Conservation (phyloP, 176 grass and related monocot genomes). For the Triticum urartu region DNA sequence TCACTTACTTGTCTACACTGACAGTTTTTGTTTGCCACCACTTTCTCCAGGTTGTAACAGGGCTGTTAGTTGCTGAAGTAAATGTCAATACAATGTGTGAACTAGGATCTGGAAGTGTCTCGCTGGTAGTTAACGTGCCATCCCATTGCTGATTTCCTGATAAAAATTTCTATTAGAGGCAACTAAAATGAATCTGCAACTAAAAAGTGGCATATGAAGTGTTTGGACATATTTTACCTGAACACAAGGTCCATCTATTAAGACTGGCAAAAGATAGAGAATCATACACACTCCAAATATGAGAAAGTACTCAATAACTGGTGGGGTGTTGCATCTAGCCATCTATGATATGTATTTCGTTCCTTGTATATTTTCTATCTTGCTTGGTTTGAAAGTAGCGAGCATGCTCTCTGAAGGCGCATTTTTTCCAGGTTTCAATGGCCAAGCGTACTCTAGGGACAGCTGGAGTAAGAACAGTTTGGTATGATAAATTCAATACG, state of each 20-base stretch:
- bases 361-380: not conserved
- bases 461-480: slow-evolving; percentile 71
- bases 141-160: not conserved
- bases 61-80: slow-evolving; percentile 91
- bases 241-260: not conserved
- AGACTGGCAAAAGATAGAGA: slow-evolving; percentile 10
- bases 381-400: not conserved
- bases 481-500: slow-evolving; percentile 56
- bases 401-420: not conserved
- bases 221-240: not conserved
- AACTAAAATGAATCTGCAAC: not conserved
- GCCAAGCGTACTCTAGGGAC: slow-evolving; percentile 82
- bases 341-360: not conserved
- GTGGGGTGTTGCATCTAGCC: not conserved
- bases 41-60: slow-evolving; percentile 84
- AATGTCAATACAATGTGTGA: slow-evolving; percentile 99
- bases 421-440: slow-evolving; percentile 84
- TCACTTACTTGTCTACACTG: not conserved
- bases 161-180: not conserved
- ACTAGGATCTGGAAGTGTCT: slow-evolving; percentile 91
- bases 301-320: not conserved
- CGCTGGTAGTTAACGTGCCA: slow-evolving; percentile 56
- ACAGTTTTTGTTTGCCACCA: slow-evolving; percentile 15
- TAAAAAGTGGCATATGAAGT: not conserved
- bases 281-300: not conserved